A percentile compares a stretch with the other conserved stretches of the same genome.
Conservation (phyloP, 768 basidiomycete species). For the Guyanaporus albipodus region DNA sequence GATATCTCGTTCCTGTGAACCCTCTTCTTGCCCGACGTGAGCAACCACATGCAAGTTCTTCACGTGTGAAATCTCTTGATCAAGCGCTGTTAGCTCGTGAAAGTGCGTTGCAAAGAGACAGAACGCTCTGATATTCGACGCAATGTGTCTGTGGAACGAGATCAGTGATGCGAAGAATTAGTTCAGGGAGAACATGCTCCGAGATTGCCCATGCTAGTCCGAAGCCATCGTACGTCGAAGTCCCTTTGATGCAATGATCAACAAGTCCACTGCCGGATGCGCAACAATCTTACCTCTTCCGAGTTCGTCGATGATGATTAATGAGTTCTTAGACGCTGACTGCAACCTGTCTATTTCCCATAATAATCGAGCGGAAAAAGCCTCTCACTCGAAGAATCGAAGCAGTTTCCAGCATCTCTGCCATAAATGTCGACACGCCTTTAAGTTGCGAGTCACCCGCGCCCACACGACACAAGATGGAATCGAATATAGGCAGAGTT, state of each 20-base stretch:
- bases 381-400: conserved; percentile 77
- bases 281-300: conserved; percentile 60
- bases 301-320: conserved; percentile 97
- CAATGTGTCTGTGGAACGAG: conserved; percentile 67
- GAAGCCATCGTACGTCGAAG: conserved; percentile 96
- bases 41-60: conserved; percentile 96
- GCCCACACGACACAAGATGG: conserved; percentile 91
- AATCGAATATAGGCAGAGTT: conserved; percentile 88
- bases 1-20: conserved; percentile 65
- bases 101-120: conserved; percentile 98
- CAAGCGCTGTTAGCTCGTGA: conserved; percentile 91
- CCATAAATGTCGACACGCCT: conserved; percentile 99
- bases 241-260: conserved; percentile 47
- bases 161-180: background rate
- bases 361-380: background rate
- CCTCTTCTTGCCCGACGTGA: conserved; percentile 61
- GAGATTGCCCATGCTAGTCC: conserved; percentile 99
- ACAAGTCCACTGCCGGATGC: background rate
- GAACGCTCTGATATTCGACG: conserved; percentile 86
- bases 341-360: conserved; percentile 27
- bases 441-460: conserved; percentile 97
- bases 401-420: conserved; percentile 98
- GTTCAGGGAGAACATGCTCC: conserved; percentile 53
- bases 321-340: conserved; percentile 88
- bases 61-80: conserved; percentile 81